These are phyloP conservation scores for Salix brachista DNA, from an alignment of 345 rosid species.

Conservation along the genomic window DNA sequence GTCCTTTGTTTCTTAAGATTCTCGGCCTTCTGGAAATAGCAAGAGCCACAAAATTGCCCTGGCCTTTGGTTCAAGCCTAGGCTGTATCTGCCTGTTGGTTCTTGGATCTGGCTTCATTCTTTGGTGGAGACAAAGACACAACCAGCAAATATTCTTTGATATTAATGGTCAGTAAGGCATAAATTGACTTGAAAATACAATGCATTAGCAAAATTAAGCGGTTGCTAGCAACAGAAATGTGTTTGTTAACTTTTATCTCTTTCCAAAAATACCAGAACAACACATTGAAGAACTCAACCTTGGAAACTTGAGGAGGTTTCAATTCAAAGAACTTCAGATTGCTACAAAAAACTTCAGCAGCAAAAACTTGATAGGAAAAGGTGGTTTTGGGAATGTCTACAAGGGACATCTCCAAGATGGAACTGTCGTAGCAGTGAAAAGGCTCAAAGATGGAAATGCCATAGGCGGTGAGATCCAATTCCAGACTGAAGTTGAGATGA, in stretches of 20 bases:
- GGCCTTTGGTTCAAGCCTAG: constrained; percentile 64
- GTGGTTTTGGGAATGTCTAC: constrained; percentile 93
- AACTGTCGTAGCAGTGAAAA: constrained; percentile 71
- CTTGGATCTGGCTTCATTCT: constrained; percentile 61
- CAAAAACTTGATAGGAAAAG: constrained; percentile 82
- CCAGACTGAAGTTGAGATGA: constrained; percentile 93
- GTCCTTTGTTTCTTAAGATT: constrained; percentile 33
- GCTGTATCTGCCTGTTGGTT: constrained; percentile 58
- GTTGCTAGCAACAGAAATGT: not conserved
- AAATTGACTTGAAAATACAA: not conserved
- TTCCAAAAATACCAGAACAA: constrained; percentile 45
- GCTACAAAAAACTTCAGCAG: constrained; percentile 88
- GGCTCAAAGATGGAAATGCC: constrained; percentile 68
- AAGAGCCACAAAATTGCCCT: constrained; percentile 60
- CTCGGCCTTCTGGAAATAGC: constrained; percentile 38
- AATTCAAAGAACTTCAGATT: constrained; percentile 75
- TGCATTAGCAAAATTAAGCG: not conserved
- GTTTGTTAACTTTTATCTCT: not conserved
- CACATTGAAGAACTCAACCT: constrained; percentile 58
- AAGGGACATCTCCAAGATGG: constrained; percentile 82
- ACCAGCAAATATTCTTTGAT: constrained; percentile 87
- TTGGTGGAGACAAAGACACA: constrained; percentile 76
- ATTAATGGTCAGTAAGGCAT: constrained; percentile 54
- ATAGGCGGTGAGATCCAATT: constrained; percentile 75
- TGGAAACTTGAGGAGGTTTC: constrained; percentile 83